Percentiles rank a stretch among this genome's conserved stretches.
These are phyloP conservation scores for Ceratocystis alfenasii DNA, from an alignment of 2,329 filamentous ascomycete genomes.

Conservation along the genomic window DNA sequence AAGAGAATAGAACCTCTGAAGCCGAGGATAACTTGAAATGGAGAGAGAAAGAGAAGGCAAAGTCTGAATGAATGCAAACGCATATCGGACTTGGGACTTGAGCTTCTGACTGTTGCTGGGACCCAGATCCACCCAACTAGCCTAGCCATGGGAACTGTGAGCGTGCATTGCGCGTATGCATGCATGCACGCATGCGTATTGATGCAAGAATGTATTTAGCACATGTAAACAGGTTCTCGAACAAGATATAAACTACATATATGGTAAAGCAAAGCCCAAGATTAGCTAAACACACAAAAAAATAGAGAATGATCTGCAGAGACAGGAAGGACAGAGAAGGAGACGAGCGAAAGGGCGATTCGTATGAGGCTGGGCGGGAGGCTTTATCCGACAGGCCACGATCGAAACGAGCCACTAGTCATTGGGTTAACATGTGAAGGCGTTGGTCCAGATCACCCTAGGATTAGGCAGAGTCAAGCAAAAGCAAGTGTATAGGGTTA, in stretches of 20 bases:
- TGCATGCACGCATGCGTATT: neutral
- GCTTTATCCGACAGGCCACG: neutral
- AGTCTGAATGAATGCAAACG: too few species aligned
- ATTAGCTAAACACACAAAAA: neutral
- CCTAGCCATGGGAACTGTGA: neutral
- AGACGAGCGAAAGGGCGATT: neutral
- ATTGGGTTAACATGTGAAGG: slow-evolving; percentile 2
- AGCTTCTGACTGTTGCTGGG: neutral
- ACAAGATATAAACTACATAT: too few species aligned
- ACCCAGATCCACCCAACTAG: neutral
- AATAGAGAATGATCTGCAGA: neutral
- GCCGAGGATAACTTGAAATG: too few species aligned
- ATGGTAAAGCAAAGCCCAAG: neutral
- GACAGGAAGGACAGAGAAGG: neutral
- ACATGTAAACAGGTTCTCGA: neutral
- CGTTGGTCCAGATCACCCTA: too few species aligned
- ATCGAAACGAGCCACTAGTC: neutral
- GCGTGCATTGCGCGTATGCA: neutral
- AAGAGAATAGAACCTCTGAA: neutral
- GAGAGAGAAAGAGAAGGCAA: too few species aligned
- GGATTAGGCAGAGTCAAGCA: too few species aligned
- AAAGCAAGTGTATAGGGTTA: neutral
- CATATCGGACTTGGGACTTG: too few species aligned
- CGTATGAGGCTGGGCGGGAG: neutral
- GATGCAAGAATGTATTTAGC: neutral